These are phyloP conservation scores for Ophiostoma piceae DNA, from an alignment of 2,329 filamentous ascomycete species.

Conservation along the genomic window DNA sequence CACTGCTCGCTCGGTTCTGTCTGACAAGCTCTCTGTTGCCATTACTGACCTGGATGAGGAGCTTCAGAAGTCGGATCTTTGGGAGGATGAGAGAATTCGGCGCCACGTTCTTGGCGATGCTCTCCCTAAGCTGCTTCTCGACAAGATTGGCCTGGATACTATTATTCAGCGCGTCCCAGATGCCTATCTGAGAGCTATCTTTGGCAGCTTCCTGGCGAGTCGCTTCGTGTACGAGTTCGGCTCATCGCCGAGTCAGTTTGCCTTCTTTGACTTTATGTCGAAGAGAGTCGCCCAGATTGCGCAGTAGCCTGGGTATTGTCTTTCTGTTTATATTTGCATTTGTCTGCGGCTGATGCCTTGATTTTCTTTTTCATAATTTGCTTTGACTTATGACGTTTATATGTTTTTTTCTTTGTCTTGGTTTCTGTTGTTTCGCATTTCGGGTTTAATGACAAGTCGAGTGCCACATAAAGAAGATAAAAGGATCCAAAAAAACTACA, in stretches of 20 bases:
- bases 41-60: conserved; percentile 98
- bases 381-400: neutral
- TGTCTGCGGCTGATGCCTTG: neutral
- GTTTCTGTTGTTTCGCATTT: neutral
- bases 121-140: conserved; percentile 72
- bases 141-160: conserved; percentile 86
- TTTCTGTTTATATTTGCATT: neutral
- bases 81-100: conserved; percentile 75
- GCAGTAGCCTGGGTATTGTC: neutral
- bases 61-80: conserved; percentile 85
- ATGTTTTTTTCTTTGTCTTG: neutral
- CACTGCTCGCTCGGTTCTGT: conserved; percentile 74
- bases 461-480: neutral
- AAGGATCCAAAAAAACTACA: neutral
- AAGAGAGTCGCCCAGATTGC: conserved; percentile 15
- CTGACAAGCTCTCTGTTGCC: conserved; percentile 81
- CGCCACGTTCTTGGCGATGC: conserved; percentile 76
- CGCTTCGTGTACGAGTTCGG: conserved; percentile 96
- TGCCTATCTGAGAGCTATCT: conserved; percentile 87
- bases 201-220: conserved; percentile 89
- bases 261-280: conserved; percentile 80
- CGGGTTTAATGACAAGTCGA: conserved; percentile 33
- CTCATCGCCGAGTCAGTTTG: conserved; percentile 88
- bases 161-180: conserved; percentile 85
- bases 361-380: neutral